Evolutionary conservation across 2,329 filamentous ascomycete genomes (phyloP), one percentile per base, ranked within the genome.

Genomic region (Fusarium nematophilum): DNA sequence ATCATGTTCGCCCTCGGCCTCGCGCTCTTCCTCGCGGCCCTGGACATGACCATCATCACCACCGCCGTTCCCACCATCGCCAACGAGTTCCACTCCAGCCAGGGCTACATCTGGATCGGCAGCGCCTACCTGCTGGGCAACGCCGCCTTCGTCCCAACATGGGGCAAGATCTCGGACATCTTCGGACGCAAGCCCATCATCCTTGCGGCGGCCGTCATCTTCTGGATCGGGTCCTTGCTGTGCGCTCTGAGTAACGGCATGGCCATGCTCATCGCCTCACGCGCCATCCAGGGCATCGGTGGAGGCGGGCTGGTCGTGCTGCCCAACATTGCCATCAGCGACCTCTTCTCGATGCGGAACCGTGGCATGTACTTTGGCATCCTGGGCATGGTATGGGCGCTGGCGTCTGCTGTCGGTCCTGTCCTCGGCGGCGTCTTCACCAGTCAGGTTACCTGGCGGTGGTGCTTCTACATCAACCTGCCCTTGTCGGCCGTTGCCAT

Each of bases 61-160:
- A 90, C 88, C 0, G 86, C 88, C 6, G 79, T 90, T 5, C 88
- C 89, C 0, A 86, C 86, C 11, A 90, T 91, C 60, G 81, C 85
- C 5, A 74, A 75, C 27, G 80, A 90, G 56, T 84, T 93, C 57
- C 70, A 86, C 37, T 90, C 89, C 6, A 85, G 85, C 3, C 78
- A 84, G 13, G 90, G 90, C 18, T 93, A 93, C 74, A 84, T 88
- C 45, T 93, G 90, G 91, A 88, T 94, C 58, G 90, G 90, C 11
- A 86, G 84, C 30, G 86, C 90, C 3, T 94, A 90, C 68, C 79
- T 92, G 6, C 83, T 93, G 9, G 89, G 87, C 50, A 89, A 87
- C 69, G 87, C 89, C 2, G 84, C 80, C 72, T 83, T 84, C 1
- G 85, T 86, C 0, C 89, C 90, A 0, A 86, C 89, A 43, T 93